These are phyloP conservation scores for Teunomyces barrocoloradensis DNA, from an alignment of 805 yeast genomes.

Conservation along the genomic window DNA sequence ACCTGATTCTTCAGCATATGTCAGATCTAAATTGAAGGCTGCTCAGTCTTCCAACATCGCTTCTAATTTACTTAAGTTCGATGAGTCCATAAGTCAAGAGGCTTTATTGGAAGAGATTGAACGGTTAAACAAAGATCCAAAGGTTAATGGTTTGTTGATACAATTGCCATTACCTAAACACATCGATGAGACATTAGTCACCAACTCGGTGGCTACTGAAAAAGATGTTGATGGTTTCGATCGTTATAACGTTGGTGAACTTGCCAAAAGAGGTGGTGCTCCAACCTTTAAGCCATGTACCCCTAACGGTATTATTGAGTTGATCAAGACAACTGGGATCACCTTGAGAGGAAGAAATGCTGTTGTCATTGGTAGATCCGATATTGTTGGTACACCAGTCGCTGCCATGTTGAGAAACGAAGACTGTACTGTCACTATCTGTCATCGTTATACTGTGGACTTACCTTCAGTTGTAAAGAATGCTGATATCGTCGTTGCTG, in stretches of 20 bases:
- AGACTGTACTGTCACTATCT: constrained; percentile 84
- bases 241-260: constrained; percentile 83
- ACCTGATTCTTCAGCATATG: constrained; percentile 90
- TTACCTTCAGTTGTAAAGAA: constrained; percentile 53
- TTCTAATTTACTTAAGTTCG: constrained; percentile 64
- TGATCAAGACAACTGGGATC: constrained; percentile 69
- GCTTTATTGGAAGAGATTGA: constrained; percentile 59
- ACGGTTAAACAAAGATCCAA: constrained; percentile 65
- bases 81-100: constrained; percentile 58
- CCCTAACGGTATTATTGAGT: constrained; percentile 86
- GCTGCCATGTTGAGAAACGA: constrained; percentile 75
- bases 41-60: constrained; percentile 78
- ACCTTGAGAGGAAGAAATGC: constrained; percentile 75
- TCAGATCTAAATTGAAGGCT: constrained; percentile 86
- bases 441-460: constrained; percentile 72
- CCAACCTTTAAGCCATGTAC: constrained; percentile 92
- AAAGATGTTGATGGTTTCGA: constrained; percentile 98
- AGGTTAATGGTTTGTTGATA: constrained; percentile 82
- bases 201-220: constrained; percentile 73
- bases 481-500: constrained; percentile 90
- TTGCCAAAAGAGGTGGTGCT: constrained; percentile 79
- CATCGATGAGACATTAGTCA: constrained; percentile 73
- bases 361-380: constrained; percentile 92
- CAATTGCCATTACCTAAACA: constrained; percentile 88
- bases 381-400: constrained; percentile 94